These are phyloP conservation scores for Aschersonia sp. DNA, from an alignment of 2,329 filamentous ascomycete genomes.

Conservation along the genomic window DNA sequence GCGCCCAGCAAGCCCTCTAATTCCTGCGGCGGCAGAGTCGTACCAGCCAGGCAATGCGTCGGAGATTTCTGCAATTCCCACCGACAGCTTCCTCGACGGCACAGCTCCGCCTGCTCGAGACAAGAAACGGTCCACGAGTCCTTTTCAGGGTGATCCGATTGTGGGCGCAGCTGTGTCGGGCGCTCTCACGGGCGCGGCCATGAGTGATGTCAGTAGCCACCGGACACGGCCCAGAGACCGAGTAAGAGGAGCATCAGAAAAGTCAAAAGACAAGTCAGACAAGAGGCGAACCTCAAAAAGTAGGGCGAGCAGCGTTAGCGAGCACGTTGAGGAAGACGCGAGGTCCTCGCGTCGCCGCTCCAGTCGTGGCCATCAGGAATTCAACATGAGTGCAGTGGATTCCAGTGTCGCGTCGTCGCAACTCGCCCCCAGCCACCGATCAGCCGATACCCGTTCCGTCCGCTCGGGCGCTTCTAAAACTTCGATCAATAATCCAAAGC, in stretches of 20 bases:
- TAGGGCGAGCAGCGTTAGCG: conserved; percentile 31
- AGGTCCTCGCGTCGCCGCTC: conserved; percentile 34
- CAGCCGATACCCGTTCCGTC: conserved; percentile 37
- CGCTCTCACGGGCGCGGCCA: conserved; percentile 21
- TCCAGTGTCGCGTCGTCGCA: conserved; percentile 41
- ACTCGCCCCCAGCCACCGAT: conserved; percentile 38
- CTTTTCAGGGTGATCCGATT: conserved; percentile 22
- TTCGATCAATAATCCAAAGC: conserved; percentile 81
- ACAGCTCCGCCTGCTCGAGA: conserved; percentile 28
- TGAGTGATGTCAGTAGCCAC: conserved; percentile 27
- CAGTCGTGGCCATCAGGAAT: conserved; percentile 37
- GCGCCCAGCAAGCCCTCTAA: conserved; percentile 54
- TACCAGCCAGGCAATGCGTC: conserved; percentile 57
- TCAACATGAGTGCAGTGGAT: conserved; percentile 35
- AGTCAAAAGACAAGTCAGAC: conserved; percentile 33
- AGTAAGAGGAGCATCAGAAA: conserved; percentile 20
- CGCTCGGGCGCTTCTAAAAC: conserved; percentile 43
- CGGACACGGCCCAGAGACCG: conserved; percentile 32
- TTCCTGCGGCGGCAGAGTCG: conserved; percentile 35
- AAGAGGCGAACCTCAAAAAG: conserved; percentile 32
- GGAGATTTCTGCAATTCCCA: conserved; percentile 68
- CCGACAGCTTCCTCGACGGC: conserved; percentile 48
- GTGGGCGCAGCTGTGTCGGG: conserved; percentile 19
- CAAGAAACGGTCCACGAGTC: conserved; percentile 25
- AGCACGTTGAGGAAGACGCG: conserved; percentile 31